Base-by-base conservation (phyloP, 352 stramenopile species). In the Globisporangium mamillatum region DNA sequence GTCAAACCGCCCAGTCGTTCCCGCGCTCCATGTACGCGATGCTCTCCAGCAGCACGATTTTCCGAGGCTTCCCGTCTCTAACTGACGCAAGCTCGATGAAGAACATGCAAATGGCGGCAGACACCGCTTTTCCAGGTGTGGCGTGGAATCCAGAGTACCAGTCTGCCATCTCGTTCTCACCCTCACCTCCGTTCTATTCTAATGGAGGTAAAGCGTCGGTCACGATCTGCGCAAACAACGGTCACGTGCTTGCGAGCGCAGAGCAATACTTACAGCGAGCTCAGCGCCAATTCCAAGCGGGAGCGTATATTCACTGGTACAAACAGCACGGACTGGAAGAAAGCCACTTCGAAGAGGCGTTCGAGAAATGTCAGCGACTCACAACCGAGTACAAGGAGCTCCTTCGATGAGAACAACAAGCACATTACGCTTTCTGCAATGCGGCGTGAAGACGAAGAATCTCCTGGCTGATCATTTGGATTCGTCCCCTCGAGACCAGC, bases 281-380 rank as follows among this genome's bases (percentile, higher is more conserved):
- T 7, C 69, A 64, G n/a, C 66, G 57, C 3, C 76, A 84, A 68
- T 81, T 78, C 44, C 36, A 71, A 20, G 76, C 74, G 0, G 58
- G 67, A 0, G 76, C 76, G n/a, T 84, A 84, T 61, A 67, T 70
- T 0, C 76, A 84, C 63, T 84, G 76, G 76, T 84, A 80, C 58
- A 76, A 74, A 48, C 74, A 83, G 46, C 70, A 83, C 57, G 76
- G 76, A 44, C 68, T 83, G 8, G 76, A 83, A 57, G 70, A 83
- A 29, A 54, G 41, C 20, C 63, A 83, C 29, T 83, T 83, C 56
- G 56, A 73, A 12, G 41, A 65, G 10, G 76, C 72, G 3, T 81
- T 83, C 38, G 69, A 80, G 27, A 59, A 71, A n/a, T 72, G 62
- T 38, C 46, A 57, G 12, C 57, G 64, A 20, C 73, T 83, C 4